A percentile compares a stretch with the other conserved stretches of the same genome.
Conservation (phyloP, 768 basidiomycete species). For the Serendipita vermifera region DNA sequence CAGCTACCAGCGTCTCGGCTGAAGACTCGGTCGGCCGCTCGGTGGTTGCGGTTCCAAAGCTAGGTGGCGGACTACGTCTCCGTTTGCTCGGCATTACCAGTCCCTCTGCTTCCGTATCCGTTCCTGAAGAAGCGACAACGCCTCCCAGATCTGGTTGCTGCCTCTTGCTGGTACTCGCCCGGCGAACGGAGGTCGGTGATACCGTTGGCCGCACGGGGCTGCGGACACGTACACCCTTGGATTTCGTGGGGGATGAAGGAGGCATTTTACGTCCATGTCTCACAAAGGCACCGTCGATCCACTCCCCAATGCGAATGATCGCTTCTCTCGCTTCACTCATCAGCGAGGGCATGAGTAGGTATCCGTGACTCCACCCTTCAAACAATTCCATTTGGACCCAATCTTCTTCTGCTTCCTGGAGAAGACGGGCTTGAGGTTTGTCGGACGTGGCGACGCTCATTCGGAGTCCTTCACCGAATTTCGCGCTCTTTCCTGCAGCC, state of each 20-base stretch:
- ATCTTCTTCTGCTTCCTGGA: slow-evolving; percentile 69
- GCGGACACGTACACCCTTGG: slow-evolving; percentile 20
- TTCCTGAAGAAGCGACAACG: slow-evolving; percentile 27
- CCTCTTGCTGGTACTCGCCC: slow-evolving; percentile 18
- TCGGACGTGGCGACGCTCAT: slow-evolving; percentile 37
- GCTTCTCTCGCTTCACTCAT: slow-evolving; percentile 72
- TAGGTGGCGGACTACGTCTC: slow-evolving; percentile 7
- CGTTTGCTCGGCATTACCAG: slow-evolving; percentile 50
- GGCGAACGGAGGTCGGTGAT: slow-evolving; percentile 15
- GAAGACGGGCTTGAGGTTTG: slow-evolving; percentile 20
- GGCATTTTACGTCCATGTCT: slow-evolving; percentile 10
- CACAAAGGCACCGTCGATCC: slow-evolving; percentile 73
- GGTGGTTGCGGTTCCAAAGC: not conserved
- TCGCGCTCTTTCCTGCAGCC: slow-evolving; percentile 47
- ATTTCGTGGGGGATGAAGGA: slow-evolving; percentile 15
- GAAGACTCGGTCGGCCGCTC: slow-evolving; percentile 14
- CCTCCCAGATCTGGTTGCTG: slow-evolving; percentile 19
- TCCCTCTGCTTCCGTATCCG: slow-evolving; percentile 44
- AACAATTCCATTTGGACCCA: slow-evolving; percentile 92
- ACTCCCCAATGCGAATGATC: slow-evolving; percentile 73
- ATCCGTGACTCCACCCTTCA: slow-evolving; percentile 95
- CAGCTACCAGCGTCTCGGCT: slow-evolving; percentile 15
- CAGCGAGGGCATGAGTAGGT: slow-evolving; percentile 84
- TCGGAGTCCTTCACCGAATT: slow-evolving; percentile 47
- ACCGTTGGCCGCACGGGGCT: slow-evolving; percentile 12